Base-by-base conservation (phyloP, 352 stramenopile genomes). In the Phytophthora fragariaefolia region DNA sequence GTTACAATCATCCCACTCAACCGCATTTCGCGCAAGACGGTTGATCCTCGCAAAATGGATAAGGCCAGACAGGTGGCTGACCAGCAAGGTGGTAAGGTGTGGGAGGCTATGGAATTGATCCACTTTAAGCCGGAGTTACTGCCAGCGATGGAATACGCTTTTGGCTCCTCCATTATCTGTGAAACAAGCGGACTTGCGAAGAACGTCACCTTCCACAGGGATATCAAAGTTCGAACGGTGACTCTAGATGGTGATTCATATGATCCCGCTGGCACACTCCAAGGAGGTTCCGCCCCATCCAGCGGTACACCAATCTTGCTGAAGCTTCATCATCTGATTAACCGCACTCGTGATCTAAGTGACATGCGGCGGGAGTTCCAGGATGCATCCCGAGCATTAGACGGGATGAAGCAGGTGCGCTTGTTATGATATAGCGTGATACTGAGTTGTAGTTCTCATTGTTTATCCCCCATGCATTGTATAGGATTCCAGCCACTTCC, bases 1-100 rank as follows among this genome's bases (percentile, higher is more conserved):
- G 97, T 99, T 18, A 99, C 98, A 5, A 99, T 99, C 46, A 98
- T 99, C 66, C 98, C 98, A 27, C 83, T 99, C 12, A 98, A 99
- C 70, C 97, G 98, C 58, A 99, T 99, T 77, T 91, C 88, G 4
- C 82, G 84, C 22, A 89, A 91, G 32, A 88, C 79, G 0, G 71
- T 97, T 9, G 84, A 91, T 32, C 74, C 66, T 18, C 77, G 79
- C 47, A 91, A 96, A 61, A 80, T 98, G 55, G 72, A 89, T 20
- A 89, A 83, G 45, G 95, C 96, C 10, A 81, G 79, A 34, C 73
- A 91, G 32, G 89, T 99, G 23, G 96, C 97, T 0, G 69, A 80
- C 1, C 80, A 98, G 42, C 77, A 97, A 63, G 93, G 96, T 20
- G 92, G 96, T 2, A 89, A 93, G 63, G 96, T 98, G 3, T 90